These are phyloP conservation scores for Ogataea minuta DNA, from an alignment of 805 yeast genomes.

Conservation along the genomic window DNA sequence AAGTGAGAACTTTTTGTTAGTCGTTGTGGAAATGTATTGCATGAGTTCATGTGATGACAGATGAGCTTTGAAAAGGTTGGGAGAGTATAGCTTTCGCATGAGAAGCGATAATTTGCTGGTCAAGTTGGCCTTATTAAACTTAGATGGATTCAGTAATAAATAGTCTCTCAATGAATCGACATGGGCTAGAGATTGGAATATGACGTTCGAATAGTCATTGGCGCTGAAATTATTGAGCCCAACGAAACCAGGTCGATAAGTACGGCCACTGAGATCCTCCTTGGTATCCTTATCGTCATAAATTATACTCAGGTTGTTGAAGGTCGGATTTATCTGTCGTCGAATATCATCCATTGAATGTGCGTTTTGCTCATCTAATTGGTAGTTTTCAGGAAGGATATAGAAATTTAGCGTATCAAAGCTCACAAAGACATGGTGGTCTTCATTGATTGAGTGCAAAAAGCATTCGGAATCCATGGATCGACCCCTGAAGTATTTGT, in stretches of 20 bases:
- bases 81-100: conserved; percentile 63
- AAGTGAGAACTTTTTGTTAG: conserved; percentile 43
- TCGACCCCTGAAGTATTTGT: conserved; percentile 70
- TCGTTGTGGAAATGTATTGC: conserved; percentile 43
- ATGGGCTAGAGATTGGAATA: conserved; percentile 57
- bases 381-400: conserved; percentile 61
- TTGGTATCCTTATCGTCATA: conserved; percentile 23
- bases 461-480: conserved; percentile 64
- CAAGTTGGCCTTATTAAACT: conserved; percentile 36
- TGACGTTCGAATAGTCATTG: conserved; percentile 56
- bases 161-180: conserved; percentile 47
- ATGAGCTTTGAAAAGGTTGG: conserved; percentile 54
- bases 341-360: conserved; percentile 50
- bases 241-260: conserved; percentile 61
- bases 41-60: conserved; percentile 67
- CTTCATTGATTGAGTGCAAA: conserved; percentile 58
- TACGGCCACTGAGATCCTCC: conserved; percentile 43
- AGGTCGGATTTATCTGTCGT: conserved; percentile 52
- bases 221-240: conserved; percentile 56
- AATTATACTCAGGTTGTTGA: conserved; percentile 36
- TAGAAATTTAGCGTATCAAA: conserved; percentile 49
- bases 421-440: conserved; percentile 64
- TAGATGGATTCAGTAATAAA: conserved; percentile 33
- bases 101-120: conserved; percentile 44
- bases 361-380: conserved; percentile 34